These are phyloP conservation scores for Neurospora tetrasperma DNA, from an alignment of 495 filamentous ascomycete genomes.

Conservation along the genomic window DNA sequence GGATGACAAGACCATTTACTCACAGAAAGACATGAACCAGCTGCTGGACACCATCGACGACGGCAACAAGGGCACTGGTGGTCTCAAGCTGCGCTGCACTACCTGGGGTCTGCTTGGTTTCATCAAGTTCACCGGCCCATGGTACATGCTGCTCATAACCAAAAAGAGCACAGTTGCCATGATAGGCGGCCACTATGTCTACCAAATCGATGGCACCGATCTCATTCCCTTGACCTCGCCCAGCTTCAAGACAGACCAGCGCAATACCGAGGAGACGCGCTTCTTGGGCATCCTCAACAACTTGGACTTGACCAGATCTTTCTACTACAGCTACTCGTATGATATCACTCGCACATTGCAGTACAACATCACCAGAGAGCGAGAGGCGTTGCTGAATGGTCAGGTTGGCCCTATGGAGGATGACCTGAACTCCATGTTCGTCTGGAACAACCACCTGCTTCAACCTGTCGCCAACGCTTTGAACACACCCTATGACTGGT, in stretches of 20 bases:
- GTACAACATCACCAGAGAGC: slow-evolving; percentile 79
- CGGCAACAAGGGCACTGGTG: slow-evolving; percentile 86
- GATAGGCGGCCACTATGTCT: slow-evolving; percentile 91
- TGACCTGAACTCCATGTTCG: slow-evolving; percentile 89
- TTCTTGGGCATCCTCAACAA: slow-evolving; percentile 85
- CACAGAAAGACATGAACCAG: slow-evolving; percentile 85
- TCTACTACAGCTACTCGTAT: slow-evolving; percentile 99
- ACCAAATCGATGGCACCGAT: slow-evolving; percentile 93
- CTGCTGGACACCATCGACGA: slow-evolving; percentile 90
- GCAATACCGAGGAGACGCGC: slow-evolving; percentile 77
- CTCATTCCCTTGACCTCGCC: slow-evolving; percentile 72
- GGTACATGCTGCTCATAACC: slow-evolving; percentile 94
- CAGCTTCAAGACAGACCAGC: slow-evolving; percentile 60
- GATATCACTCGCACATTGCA: slow-evolving; percentile 90
- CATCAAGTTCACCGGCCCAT: slow-evolving; percentile 90
- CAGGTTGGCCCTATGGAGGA: slow-evolving; percentile 43
- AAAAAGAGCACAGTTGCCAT: slow-evolving; percentile 93
- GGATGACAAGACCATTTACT: slow-evolving; percentile 92
- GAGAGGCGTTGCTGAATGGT: slow-evolving; percentile 56
- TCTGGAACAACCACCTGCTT: slow-evolving; percentile 91
- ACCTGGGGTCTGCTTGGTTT: slow-evolving; percentile 93
- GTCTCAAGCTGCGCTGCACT: slow-evolving; percentile 78
- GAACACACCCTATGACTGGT: slow-evolving; percentile 86
- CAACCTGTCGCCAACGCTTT: slow-evolving; percentile 59
- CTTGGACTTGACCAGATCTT: slow-evolving; percentile 77